These are phyloP conservation scores for Elsinoe necatrix DNA, from an alignment of 2,329 filamentous ascomycete genomes.

Conservation along the genomic window DNA sequence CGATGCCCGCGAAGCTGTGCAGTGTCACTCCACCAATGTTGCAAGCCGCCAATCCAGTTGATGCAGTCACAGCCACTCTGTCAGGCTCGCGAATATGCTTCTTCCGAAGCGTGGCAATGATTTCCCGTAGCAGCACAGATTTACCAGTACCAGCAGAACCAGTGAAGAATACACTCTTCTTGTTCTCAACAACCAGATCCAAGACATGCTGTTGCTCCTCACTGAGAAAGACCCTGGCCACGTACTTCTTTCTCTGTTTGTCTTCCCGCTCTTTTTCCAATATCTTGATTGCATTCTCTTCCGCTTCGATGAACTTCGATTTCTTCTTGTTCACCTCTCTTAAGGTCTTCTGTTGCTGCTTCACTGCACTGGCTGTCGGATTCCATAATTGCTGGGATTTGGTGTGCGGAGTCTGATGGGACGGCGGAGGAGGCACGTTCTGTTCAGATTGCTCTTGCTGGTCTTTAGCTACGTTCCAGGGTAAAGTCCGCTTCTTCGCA, in stretches of 20 bases:
- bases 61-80: constrained; percentile 84
- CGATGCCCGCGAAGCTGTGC: constrained; percentile 93
- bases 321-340: constrained; percentile 55
- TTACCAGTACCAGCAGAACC: constrained; percentile 92
- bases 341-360: constrained; percentile 68
- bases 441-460: constrained; percentile 23
- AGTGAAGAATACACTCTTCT: constrained; percentile 93
- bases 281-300: constrained; percentile 34
- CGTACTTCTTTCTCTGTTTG: constrained; percentile 34
- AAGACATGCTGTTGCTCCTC: constrained; percentile 79
- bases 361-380: constrained; percentile 62
- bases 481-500: constrained; percentile 51
- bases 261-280: constrained; percentile 37
- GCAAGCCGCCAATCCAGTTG: constrained; percentile 89
- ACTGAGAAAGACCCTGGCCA: constrained; percentile 62
- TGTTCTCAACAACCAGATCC: constrained; percentile 68
- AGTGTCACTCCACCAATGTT: constrained; percentile 94
- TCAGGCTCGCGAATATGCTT: constrained; percentile 73
- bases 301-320: constrained; percentile 34
- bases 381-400: constrained; percentile 53
- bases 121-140: constrained; percentile 87
- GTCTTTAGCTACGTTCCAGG: constrained; percentile 9
- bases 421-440: constrained; percentile 17
- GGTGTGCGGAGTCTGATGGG: constrained; percentile 18
- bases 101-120: constrained; percentile 69